Conservation (phyloP, 2,329 filamentous ascomycete genomes). For the Akanthomyces muscarius region DNA sequence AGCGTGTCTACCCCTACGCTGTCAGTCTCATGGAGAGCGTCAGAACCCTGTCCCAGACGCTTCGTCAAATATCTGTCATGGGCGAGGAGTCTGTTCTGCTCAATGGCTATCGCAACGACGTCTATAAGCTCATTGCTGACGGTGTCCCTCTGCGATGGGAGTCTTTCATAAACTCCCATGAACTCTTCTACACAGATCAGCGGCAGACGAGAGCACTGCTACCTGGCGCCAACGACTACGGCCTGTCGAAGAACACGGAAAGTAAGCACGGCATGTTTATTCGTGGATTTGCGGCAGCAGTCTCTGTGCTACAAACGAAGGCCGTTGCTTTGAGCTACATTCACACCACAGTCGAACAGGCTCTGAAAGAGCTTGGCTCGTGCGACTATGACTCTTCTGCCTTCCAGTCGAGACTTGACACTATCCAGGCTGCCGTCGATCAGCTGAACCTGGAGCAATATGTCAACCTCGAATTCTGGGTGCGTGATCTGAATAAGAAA, state of each 20-base stretch:
- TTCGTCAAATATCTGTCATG: conserved; percentile 79
- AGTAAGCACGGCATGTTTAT: conserved; percentile 97
- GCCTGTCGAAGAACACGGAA: conserved; percentile 57
- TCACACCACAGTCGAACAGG: conserved; percentile 75
- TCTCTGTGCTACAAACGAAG: conserved; percentile 85
- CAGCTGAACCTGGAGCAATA: conserved; percentile 96
- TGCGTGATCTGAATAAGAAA: conserved; percentile 77
- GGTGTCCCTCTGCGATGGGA: conserved; percentile 93
- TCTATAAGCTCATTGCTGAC: conserved; percentile 76
- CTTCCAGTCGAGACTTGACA: conserved; percentile 76
- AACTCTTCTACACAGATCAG: conserved; percentile 63
- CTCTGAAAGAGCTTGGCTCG: conserved; percentile 74
- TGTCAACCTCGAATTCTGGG: conserved; percentile 88
- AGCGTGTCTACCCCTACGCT: conserved; percentile 94
- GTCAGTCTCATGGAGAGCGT: conserved; percentile 99
- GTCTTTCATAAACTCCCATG: conserved; percentile 95
- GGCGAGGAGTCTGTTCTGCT: conserved; percentile 81
- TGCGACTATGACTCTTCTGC: conserved; percentile 78
- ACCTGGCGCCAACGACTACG: conserved; percentile 37
- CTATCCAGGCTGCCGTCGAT: conserved; percentile 88
- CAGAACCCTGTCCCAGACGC: conserved; percentile 86
- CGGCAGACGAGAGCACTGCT: conserved; percentile 43
- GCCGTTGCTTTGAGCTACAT: conserved; percentile 74
- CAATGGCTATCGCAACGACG: conserved; percentile 87
- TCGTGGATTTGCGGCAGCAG: conserved; percentile 82